These are phyloP conservation scores for Dryadomyces sulphureus DNA, from an alignment of 2,329 filamentous ascomycete genomes.

Conservation along the genomic window DNA sequence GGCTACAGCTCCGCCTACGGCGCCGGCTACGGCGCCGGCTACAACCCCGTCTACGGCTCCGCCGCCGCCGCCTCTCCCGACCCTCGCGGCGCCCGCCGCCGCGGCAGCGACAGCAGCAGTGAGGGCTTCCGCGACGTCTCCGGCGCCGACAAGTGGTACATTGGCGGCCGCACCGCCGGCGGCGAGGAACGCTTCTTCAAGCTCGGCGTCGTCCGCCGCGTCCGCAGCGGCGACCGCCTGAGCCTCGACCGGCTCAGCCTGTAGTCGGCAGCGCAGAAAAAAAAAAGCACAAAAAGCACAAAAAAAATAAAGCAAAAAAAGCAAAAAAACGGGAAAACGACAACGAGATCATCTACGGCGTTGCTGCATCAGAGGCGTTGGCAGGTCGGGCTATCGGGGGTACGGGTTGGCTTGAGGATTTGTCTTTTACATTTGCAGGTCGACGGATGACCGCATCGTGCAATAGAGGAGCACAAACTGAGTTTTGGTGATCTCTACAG, in stretches of 20 bases:
- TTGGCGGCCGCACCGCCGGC: constrained; percentile 58
- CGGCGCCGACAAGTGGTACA: constrained; percentile 68
- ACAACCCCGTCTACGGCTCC: constrained; percentile 5
- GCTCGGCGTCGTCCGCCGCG: constrained; percentile 57
- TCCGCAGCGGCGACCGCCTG: constrained; percentile 58
- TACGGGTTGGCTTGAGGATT: too few relatives aligned
- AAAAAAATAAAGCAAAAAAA: not conserved
- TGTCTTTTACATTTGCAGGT: too few relatives aligned
- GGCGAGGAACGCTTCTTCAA: constrained; percentile 78
- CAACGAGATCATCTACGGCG: not conserved
- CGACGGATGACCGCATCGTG: too few relatives aligned
- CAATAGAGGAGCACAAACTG: too few relatives aligned
- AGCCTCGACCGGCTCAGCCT: constrained; percentile 64
- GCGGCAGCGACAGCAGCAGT: constrained; percentile 60
- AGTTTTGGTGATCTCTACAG: too few relatives aligned
- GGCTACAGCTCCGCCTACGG: constrained; percentile 11
- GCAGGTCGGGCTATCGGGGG: too few relatives aligned
- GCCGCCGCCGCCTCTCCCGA: not conserved
- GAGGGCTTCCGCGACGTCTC: constrained; percentile 63
- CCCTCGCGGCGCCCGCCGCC: constrained; percentile 25
- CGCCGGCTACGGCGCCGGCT: constrained; percentile 10
- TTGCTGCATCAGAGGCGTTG: not conserved
- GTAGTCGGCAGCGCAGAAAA: constrained; percentile 18
- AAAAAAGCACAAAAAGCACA: not conserved
- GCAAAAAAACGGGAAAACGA: not conserved